These are phyloP conservation scores for Nitzschia inconspicua DNA, from an alignment of 108 stramenopile species.

Conservation along the genomic window DNA sequence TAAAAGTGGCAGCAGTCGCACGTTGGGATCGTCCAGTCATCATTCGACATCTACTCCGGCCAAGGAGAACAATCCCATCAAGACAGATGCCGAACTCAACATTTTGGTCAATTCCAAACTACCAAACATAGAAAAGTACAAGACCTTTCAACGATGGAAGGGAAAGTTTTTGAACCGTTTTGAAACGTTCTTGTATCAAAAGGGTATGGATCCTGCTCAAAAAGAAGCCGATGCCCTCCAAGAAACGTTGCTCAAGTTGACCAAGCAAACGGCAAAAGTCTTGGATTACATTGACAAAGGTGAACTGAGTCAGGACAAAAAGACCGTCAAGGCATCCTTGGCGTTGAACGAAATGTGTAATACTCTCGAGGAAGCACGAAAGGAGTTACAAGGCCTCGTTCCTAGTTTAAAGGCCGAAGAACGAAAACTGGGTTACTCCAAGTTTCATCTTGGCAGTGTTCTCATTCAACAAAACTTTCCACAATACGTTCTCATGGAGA, in stretches of 20 bases:
- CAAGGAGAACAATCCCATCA: slow-evolving; percentile 11
- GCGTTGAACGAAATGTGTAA: slow-evolving; percentile 2
- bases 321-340: neutral
- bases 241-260: neutral
- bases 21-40: too few relatives aligned
- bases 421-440: slow-evolving; percentile 12
- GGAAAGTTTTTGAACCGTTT: neutral
- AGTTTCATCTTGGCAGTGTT: slow-evolving; percentile 30
- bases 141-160: slow-evolving; percentile 10
- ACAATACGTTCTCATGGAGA: slow-evolving; percentile 13
- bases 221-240: neutral
- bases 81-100: neutral
- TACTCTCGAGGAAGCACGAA: neutral
- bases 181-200: neutral
- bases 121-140: slow-evolving; percentile 4
- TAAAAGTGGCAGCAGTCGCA: neutral
- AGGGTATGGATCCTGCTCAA: neutral
- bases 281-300: neutral
- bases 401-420: slow-evolving; percentile 13
- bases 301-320: neutral
- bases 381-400: slow-evolving; percentile 2
- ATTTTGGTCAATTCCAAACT: slow-evolving; percentile 1
- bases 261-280: neutral
- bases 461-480: slow-evolving; percentile 22
- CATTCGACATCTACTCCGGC: too few relatives aligned